phyloP scores from a whole-genome alignment of 176 grass and related monocot genomes.

The Juncus effusus region DNA sequence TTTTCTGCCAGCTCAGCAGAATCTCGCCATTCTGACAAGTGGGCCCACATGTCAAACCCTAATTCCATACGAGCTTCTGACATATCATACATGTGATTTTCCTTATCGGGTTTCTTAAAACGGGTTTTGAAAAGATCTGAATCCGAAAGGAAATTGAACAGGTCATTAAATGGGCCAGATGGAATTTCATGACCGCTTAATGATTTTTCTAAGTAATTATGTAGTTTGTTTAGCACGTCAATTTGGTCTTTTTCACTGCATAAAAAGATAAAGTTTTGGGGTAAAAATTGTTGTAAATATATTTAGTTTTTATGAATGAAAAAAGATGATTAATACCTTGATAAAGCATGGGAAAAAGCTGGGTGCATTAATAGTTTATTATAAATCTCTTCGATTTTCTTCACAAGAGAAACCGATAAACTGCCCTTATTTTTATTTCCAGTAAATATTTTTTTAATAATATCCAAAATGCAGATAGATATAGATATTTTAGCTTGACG shows the following conservation, averaged over 20 bases:
- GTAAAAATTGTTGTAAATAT: too few species aligned
- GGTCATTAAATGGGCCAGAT: constrained; percentile 74
- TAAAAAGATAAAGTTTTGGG: background rate
- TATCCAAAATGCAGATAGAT: constrained; percentile 63
- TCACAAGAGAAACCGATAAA: constrained; percentile 62
- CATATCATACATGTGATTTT: constrained; percentile 50
- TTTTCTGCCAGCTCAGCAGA: constrained; percentile 57
- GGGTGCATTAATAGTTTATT: constrained; percentile 53
- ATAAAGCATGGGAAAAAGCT: constrained; percentile 52
- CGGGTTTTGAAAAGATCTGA: constrained; percentile 64
- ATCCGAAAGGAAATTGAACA: constrained; percentile 60
- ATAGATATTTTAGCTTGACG: constrained; percentile 69
- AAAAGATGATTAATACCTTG: constrained; percentile 50
- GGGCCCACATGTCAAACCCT: constrained; percentile 60
- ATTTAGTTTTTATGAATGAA: too few species aligned
- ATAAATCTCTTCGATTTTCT: constrained; percentile 50
- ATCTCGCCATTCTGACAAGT: constrained; percentile 48
- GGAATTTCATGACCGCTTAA: constrained; percentile 58
- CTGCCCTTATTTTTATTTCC: constrained; percentile 59
- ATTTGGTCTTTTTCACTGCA: constrained; percentile 31
- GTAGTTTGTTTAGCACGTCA: constrained; percentile 45
- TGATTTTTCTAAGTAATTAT: constrained; percentile 61
- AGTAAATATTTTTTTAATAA: constrained; percentile 53
- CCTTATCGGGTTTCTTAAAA: constrained; percentile 25
- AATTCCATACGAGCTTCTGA: constrained; percentile 44